These are phyloP conservation scores for Lactarius vividus DNA, from an alignment of 768 basidiomycete species.

Conservation along the genomic window DNA sequence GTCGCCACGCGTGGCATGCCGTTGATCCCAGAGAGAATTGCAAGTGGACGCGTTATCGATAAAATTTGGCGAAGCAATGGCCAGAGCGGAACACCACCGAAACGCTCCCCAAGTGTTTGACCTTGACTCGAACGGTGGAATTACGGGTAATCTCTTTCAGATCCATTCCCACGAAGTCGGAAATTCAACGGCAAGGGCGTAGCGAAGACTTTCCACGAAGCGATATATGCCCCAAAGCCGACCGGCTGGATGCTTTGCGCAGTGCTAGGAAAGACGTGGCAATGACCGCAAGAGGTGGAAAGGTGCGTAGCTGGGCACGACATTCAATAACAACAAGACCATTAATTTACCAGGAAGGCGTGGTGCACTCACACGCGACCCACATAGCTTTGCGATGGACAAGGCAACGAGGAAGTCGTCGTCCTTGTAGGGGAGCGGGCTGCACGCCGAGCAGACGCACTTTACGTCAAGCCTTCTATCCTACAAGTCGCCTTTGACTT, in stretches of 20 bases:
- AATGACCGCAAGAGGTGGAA: not conserved
- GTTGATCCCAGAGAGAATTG: slow-evolving; percentile 17
- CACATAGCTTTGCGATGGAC: not conserved
- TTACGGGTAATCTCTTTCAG: slow-evolving; percentile 1
- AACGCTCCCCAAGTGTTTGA: not conserved
- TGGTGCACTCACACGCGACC: not conserved
- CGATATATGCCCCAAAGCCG: not conserved
- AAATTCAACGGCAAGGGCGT: slow-evolving; percentile 4
- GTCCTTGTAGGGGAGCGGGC: not conserved
- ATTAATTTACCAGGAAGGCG: not conserved
- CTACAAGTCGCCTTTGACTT: slow-evolving; percentile 6
- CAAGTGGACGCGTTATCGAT: slow-evolving; percentile 14
- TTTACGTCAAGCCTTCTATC: slow-evolving; percentile 20
- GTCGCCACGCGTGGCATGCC: slow-evolving; percentile 19
- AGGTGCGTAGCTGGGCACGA: slow-evolving; percentile 1
- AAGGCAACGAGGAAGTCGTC: slow-evolving; percentile 2
- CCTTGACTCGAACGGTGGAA: slow-evolving; percentile 5
- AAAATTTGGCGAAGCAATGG: slow-evolving; percentile 19
- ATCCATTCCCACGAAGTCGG: not conserved
- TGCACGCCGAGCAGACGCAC: slow-evolving; percentile 1
- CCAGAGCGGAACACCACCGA: not conserved
- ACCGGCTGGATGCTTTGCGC: not conserved
- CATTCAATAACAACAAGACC: not conserved
- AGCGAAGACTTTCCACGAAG: not conserved
- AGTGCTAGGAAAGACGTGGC: not conserved